Conservation (phyloP, 441 rosid species). For the Sinapis alba region DNA sequence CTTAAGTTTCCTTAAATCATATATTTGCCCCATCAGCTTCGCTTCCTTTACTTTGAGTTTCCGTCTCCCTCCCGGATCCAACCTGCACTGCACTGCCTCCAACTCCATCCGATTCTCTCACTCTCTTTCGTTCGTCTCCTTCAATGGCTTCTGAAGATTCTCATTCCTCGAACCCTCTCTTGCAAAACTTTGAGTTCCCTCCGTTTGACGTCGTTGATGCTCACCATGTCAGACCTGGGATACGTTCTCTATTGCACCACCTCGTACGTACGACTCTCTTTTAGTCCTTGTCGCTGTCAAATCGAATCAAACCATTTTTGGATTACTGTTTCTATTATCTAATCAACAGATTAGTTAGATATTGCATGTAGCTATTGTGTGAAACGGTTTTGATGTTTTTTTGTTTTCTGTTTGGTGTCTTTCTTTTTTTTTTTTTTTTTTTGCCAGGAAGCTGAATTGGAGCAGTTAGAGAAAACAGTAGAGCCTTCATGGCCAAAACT, state of each 20-base stretch:
- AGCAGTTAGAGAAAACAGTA: constrained; percentile 61
- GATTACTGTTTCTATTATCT: no score
- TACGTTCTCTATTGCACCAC: constrained; percentile 59
- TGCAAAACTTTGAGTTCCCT: constrained; percentile 69
- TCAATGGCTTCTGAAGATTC: constrained; percentile 40
- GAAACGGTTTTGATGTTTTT: background rate
- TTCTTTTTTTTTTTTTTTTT: background rate
- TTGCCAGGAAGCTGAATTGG: constrained; percentile 65
- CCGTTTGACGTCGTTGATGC: constrained; percentile 64
- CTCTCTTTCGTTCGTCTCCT: constrained; percentile 29
- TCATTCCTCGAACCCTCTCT: constrained; percentile 56
- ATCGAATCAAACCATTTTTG: no score
- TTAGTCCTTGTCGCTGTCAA: no score
- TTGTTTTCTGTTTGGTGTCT: background rate
- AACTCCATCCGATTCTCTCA: background rate
- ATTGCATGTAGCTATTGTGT: no score
- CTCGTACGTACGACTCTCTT: constrained; percentile 57
- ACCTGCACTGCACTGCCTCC: background rate
- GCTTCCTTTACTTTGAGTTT: constrained; percentile 51
- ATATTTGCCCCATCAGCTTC: constrained; percentile 51
- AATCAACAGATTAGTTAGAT: no score
- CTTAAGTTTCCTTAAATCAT: constrained; percentile 32
- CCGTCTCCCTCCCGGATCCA: constrained; percentile 13
- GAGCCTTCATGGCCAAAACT: constrained; percentile 83
- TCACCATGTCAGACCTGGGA: constrained; percentile 71